Conservation (phyloP, 1,284 basidiomycete species). For the Caloboletus inedulis region DNA sequence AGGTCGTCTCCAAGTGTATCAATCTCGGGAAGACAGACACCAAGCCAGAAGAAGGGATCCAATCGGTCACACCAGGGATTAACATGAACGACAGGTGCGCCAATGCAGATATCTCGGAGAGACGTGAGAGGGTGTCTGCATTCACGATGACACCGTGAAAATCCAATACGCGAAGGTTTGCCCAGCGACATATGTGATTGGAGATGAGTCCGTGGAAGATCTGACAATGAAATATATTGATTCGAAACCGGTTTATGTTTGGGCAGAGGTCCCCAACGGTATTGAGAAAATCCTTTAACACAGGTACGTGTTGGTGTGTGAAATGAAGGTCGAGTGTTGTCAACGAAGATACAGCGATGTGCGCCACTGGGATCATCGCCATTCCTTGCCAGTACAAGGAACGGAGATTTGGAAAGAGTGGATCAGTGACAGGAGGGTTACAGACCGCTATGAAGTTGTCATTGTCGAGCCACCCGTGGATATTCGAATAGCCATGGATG, state of each 20-base stretch:
- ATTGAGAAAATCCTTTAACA: neutral
- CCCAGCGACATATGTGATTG: neutral
- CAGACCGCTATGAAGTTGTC: neutral
- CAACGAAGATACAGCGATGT: neutral
- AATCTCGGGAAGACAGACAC: neutral
- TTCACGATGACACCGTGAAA: neutral
- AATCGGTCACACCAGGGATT: too few species aligned
- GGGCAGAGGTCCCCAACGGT: neutral
- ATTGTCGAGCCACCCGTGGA: neutral
- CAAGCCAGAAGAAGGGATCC: neutral
- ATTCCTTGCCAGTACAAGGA: neutral
- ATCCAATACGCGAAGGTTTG: neutral
- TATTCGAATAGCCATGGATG: neutral
- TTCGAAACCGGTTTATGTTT: neutral
- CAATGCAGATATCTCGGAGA: neutral
- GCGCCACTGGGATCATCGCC: neutral
- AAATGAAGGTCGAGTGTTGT: neutral
- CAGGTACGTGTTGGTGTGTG: neutral
- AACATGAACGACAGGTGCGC: neutral
- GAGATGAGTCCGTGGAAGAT: neutral
- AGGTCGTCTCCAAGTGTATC: neutral
- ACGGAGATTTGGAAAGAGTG: slow-evolving; percentile 6
- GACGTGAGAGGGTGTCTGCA: neutral
- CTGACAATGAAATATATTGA: neutral
- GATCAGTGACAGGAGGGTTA: neutral